Conservation (phyloP, 805 yeast species). For the Teunomyces kruisii region DNA sequence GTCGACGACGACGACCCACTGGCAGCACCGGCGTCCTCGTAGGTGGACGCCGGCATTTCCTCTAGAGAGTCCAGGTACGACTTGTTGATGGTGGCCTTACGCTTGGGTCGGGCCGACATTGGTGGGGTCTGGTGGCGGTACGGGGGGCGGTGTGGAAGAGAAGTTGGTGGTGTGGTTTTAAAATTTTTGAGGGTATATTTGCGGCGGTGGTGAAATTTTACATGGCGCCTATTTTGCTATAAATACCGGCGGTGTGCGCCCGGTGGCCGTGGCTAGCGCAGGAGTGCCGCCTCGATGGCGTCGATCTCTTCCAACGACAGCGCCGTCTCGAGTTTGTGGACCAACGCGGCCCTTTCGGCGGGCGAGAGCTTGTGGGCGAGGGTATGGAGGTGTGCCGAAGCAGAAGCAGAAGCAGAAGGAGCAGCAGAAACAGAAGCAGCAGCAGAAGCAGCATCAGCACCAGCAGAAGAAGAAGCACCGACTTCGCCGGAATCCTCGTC, state of each 20-base stretch:
- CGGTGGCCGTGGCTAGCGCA: background rate
- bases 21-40: conserved; percentile 19
- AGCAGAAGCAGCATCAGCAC: too few species aligned
- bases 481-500: conserved; percentile 7
- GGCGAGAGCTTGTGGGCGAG: conserved; percentile 50
- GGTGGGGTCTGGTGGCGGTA: too few species aligned
- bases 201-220: background rate
- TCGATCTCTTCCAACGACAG: conserved; percentile 73
- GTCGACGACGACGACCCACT: background rate
- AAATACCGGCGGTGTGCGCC: background rate
- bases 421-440: too few species aligned
- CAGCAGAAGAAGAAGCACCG: too few species aligned
- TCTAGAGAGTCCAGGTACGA: conserved; percentile 34
- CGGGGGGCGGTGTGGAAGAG: background rate
- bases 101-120: conserved; percentile 33
- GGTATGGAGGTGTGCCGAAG: conserved; percentile 30
- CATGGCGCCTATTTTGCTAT: background rate
- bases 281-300: conserved; percentile 48
- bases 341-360: conserved; percentile 52
- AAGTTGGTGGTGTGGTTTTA: too few species aligned
- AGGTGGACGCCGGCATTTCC: conserved; percentile 20
- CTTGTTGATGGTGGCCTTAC: conserved; percentile 38
- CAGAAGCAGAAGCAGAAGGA: too few species aligned
- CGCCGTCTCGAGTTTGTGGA: conserved; percentile 58
- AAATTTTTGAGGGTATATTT: background rate